Base-by-base conservation (phyloP, 2,329 filamentous ascomycete genomes). In the Fonsecaea nubica region DNA sequence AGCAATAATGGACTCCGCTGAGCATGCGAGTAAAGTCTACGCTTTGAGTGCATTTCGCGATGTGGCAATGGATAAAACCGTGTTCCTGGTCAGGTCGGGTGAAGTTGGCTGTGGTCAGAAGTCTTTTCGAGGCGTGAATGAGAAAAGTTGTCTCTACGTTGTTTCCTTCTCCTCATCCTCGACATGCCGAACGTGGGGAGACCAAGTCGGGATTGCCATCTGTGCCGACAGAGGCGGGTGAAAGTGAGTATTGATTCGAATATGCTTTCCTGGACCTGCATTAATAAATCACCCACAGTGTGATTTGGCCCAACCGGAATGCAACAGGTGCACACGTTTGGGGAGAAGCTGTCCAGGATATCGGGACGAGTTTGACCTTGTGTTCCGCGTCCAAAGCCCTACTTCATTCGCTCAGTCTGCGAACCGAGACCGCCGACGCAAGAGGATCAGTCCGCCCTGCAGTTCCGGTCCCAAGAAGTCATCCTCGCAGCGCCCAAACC, bases 341-440 rank as follows among this genome's bases (percentile, higher is more conserved):
- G 68, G 67, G 8, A 72, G 74, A 56, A 57, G 50, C 50, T 77
- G 75, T 57, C 67, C 70, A 10, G 76, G 75, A 0, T 77, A 77
- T 64, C 75, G 76, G 25, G 74, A 76, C 66, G 72, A 75, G 70
- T 76, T 74, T 71, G 73, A 75, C 12, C 67, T 77, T 0, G 57
- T 76, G 30, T 77, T 76, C 60, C 74, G 72, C 21, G 72, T 77
- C 55, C 73, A 76, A 42, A 75, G 61, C 55, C 45, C 50, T 13
- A 25, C 55, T 18, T 65, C 67, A 12, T 63, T 71, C 42, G 62
- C 45, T 7, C 50, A 62, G 3, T 21, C 54, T 13, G 57, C 32
- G 8, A 69, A 32, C 30, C 63, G 64, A 58, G 64, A 66, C 33
- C 67, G 64, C 45, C 64, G 67, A 21, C 50, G 63, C 38, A 66